A percentile compares a stretch with the other conserved stretches of the same genome.
These are phyloP conservation scores for Fistulifera solaris DNA, from an alignment of 108 stramenopile genomes.

Conservation along the genomic window DNA sequence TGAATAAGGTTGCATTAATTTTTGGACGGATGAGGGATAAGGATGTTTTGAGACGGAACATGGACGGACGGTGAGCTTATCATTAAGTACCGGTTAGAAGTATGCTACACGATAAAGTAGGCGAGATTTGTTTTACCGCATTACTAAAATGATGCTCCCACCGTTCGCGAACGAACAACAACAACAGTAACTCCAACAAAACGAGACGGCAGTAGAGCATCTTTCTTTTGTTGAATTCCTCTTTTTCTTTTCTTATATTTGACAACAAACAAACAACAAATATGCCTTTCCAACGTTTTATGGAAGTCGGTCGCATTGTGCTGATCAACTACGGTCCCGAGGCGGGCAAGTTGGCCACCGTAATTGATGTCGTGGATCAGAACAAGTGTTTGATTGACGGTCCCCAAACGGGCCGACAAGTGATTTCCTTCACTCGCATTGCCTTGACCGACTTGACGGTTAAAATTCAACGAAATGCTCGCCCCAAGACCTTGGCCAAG, in stretches of 20 bases:
- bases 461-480: slow-evolving; percentile 86
- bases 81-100: not conserved
- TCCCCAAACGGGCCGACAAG: slow-evolving; percentile 94
- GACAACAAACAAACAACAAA: slow-evolving; percentile 2
- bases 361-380: slow-evolving; percentile 96
- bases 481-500: slow-evolving; percentile 78
- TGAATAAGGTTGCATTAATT: too few species aligned
- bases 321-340: slow-evolving; percentile 97
- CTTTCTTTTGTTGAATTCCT: too few species aligned
- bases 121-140: too few species aligned
- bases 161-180: not conserved
- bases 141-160: not conserved
- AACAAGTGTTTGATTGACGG: slow-evolving; percentile 98
- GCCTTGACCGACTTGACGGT: slow-evolving; percentile 91
- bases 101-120: not conserved
- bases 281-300: slow-evolving; percentile 95
- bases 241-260: too few species aligned
- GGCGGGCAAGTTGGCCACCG: slow-evolving; percentile 89
- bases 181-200: not conserved
- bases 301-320: slow-evolving; percentile 98
- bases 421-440: slow-evolving; percentile 89
- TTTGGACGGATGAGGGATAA: too few species aligned
- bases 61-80: not conserved
- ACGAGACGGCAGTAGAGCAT: too few species aligned
- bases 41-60: too few species aligned